Base-by-base conservation (phyloP, 2,329 filamentous ascomycete genomes). In the Pseudopithomyces chartarum region DNA sequence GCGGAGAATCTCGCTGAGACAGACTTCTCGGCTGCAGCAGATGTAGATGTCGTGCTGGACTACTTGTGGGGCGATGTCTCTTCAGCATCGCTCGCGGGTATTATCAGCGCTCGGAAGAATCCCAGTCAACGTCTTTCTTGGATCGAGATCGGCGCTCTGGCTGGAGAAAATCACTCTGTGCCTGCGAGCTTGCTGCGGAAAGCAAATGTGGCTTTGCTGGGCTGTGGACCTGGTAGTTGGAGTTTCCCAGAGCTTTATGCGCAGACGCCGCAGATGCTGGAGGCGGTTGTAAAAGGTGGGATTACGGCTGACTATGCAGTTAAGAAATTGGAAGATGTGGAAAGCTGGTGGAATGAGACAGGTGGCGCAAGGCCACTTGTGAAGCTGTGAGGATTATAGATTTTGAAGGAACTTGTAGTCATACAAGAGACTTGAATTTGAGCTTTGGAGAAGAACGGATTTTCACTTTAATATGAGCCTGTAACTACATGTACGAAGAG, bases 1-100 rank as follows among this genome's bases (percentile, higher is more conserved):
- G 68, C 73, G 17, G 64, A 69, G 2, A 59, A 74, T 1, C 61
- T 76, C 0, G 62, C 67, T 2, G 73, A 81, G 36, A 80, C 78
- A 0, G 83, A 86, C 59, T 84, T 82, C 58, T 76, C 76, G 2
- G 67, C 69, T 8, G 72, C 81, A 0, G 78, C 75, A 1, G 77
- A 80, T 34, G 79, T 80, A 32, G 83, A 87, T 58, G 76, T 86
- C 2, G 77, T 87, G 3, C 71, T 87, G 1, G 84, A 87, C 63
- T 87, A 85, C 63, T 71, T 87, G 7, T 86, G 83, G 68, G 84
- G 84, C 0, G 52, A 63, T 26, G 58, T 64, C 6, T 42, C 59
- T 3, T 32, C 55, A 8, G 52, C 48, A 2, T 56, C 55, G 1
- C 17, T 65, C 8, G 39, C 51, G 1, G 63, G 56, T 2, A 61